A percentile compares a stretch with the other conserved stretches of the same genome.
Conservation (phyloP, 2,329 filamentous ascomycete species). For the Xenosphaeropsis pyriputrescens region DNA sequence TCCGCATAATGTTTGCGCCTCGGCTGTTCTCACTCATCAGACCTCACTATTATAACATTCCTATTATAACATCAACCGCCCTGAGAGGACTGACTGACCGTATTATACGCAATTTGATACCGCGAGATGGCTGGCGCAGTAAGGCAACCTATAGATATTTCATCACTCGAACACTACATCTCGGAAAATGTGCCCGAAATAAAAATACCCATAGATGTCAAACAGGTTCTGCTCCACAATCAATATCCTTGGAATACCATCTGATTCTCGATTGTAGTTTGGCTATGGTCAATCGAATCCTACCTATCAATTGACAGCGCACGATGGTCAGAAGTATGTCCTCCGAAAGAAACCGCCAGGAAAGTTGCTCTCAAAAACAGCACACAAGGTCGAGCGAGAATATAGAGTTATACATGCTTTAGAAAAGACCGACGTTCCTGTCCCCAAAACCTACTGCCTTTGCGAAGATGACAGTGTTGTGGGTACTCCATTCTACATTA, state of each 20-base stretch:
- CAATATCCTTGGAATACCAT: neutral
- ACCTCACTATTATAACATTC: too few species aligned
- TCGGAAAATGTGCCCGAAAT: slow-evolving; percentile 67
- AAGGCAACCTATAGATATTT: slow-evolving; percentile 78
- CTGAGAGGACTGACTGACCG: too few species aligned
- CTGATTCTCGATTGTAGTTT: slow-evolving; percentile 39
- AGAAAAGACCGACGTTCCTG: slow-evolving; percentile 60
- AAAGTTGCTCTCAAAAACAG: slow-evolving; percentile 74
- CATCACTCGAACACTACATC: slow-evolving; percentile 68
- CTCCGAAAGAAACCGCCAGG: slow-evolving; percentile 92
- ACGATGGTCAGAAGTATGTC: slow-evolving; percentile 57
- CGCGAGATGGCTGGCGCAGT: slow-evolving; percentile 65
- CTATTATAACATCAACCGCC: too few species aligned
- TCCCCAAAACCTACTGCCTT: slow-evolving; percentile 64
- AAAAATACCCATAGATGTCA: slow-evolving; percentile 68
- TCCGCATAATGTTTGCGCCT: too few species aligned
- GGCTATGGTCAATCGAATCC: slow-evolving; percentile 92
- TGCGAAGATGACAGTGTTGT: slow-evolving; percentile 69
- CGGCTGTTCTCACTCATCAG: too few species aligned
- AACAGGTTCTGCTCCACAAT: slow-evolving; percentile 51
- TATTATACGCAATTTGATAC: too few species aligned
- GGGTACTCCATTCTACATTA: slow-evolving; percentile 86
- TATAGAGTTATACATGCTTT: slow-evolving; percentile 78
- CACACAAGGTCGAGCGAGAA: slow-evolving; percentile 87
- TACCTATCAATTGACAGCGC: slow-evolving; percentile 73